Evolutionary conservation across 164 flowering plant genomes (phyloP).

Genomic region (Stephania japonica): DNA sequence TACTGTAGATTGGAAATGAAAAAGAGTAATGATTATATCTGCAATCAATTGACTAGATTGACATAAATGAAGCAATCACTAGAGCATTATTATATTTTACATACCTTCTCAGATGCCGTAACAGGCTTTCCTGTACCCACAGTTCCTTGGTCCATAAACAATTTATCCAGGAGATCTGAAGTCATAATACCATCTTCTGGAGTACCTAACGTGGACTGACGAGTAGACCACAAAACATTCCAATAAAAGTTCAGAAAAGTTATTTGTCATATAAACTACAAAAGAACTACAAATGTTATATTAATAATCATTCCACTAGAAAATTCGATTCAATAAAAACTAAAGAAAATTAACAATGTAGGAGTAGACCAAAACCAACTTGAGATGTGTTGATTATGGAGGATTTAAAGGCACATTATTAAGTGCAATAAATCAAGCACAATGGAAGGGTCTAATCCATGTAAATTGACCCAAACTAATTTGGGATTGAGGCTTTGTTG

Average conservation of each 20-base stretch:
- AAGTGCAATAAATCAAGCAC: too few species aligned
- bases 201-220: conserved; percentile 51
- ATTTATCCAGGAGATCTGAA: conserved; percentile 54
- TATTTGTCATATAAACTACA: background rate
- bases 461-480: too few species aligned
- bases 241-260: background rate
- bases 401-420: too few species aligned
- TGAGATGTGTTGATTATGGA: too few species aligned
- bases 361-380: too few species aligned
- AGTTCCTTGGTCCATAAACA: conserved; percentile 26
- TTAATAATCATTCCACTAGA: background rate
- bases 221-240: conserved; percentile 12
- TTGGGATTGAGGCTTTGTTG: too few species aligned
- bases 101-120: conserved; percentile 4
- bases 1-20: background rate
- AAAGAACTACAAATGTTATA: background rate
- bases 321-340: too few species aligned
- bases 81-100: background rate
- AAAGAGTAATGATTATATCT: background rate
- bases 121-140: conserved; percentile 13
- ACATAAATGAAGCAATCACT: background rate
- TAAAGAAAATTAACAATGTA: too few species aligned
- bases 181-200: conserved; percentile 89
- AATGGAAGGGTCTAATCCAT: too few species aligned
- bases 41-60: background rate